Percentiles rank a stretch among this genome's conserved stretches.
These are phyloP conservation scores for Chaetothyriales sp. DNA, from an alignment of 2,329 filamentous ascomycete genomes.

Conservation along the genomic window DNA sequence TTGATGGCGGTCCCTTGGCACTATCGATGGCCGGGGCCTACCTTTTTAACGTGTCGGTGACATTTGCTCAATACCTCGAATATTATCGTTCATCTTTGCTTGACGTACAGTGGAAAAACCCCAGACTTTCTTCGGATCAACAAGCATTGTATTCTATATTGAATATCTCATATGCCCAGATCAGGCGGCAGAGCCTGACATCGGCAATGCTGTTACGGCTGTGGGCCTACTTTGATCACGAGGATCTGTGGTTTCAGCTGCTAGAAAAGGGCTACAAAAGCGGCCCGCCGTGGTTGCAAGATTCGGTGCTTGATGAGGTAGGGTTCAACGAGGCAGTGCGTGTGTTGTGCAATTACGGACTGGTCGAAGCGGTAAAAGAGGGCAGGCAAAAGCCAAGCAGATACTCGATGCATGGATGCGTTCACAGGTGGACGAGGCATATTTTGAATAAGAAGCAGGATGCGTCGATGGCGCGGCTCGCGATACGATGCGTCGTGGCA, in stretches of 20 bases:
- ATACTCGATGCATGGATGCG: constrained; percentile 10
- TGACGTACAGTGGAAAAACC: constrained; percentile 1
- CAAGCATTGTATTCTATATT: constrained; percentile 13
- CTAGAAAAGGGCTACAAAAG: constrained; percentile 13
- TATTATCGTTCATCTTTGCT: constrained; percentile 28
- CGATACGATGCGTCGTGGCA: not conserved
- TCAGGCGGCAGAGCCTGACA: constrained; percentile 5
- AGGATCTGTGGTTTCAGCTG: constrained; percentile 33
- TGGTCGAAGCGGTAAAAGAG: constrained; percentile 4
- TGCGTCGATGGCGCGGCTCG: not conserved
- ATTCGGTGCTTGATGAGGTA: constrained; percentile 1
- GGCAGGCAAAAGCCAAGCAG: not conserved
- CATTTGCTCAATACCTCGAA: constrained; percentile 16
- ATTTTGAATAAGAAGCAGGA: constrained; percentile 7
- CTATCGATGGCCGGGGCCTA: constrained; percentile 33
- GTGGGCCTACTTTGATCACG: constrained; percentile 31
- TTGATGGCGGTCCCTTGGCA: constrained; percentile 34
- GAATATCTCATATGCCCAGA: constrained; percentile 8
- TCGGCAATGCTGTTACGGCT: constrained; percentile 27
- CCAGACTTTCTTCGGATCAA: constrained; percentile 6
- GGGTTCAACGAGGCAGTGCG: constrained; percentile 6
- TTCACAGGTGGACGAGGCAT: constrained; percentile 11
- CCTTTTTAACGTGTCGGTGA: constrained; percentile 17
- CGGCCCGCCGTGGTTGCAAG: constrained; percentile 13
- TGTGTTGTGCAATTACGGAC: constrained; percentile 5